Evolutionary conservation across 2,329 filamentous ascomycete species (phyloP).

Genomic region (Neoscytalidium dimidiatum): DNA sequence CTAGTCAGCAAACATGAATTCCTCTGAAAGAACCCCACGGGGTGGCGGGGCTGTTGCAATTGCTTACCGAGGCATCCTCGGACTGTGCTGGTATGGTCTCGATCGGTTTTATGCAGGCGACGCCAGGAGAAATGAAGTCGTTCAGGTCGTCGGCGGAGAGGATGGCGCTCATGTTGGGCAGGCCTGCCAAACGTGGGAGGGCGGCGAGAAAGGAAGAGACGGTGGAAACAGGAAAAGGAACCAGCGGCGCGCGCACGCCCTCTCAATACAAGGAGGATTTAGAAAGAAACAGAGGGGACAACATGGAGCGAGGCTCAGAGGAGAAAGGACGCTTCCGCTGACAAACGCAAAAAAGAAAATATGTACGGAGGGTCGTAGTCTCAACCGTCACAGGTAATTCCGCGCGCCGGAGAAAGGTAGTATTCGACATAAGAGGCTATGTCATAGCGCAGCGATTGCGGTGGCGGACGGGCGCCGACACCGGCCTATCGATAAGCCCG

Average conservation of each 20-base stretch:
- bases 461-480: constrained; percentile 12
- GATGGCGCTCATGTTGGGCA: constrained; percentile 81
- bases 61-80: constrained; percentile 45
- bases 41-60: too few relatives aligned
- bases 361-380: background rate
- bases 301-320: background rate
- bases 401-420: constrained; percentile 12
- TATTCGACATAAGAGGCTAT: background rate
- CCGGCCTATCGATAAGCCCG: constrained; percentile 19
- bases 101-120: constrained; percentile 97
- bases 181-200: background rate
- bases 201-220: background rate
- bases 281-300: background rate
- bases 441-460: constrained; percentile 8
- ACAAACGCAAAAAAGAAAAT: background rate
- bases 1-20: background rate
- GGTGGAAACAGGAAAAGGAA: background rate
- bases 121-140: constrained; percentile 97
- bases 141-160: constrained; percentile 96
- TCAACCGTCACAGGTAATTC: background rate
- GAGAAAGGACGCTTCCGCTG: background rate
- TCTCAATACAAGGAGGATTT: background rate
- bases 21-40: background rate
- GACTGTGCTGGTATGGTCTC: constrained; percentile 78
- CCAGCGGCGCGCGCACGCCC: background rate